A percentile compares a stretch with the other conserved stretches of the same genome.
These are phyloP conservation scores for Gossypium rotundifolium DNA, from an alignment of 345 rosid genomes.

Conservation along the genomic window DNA sequence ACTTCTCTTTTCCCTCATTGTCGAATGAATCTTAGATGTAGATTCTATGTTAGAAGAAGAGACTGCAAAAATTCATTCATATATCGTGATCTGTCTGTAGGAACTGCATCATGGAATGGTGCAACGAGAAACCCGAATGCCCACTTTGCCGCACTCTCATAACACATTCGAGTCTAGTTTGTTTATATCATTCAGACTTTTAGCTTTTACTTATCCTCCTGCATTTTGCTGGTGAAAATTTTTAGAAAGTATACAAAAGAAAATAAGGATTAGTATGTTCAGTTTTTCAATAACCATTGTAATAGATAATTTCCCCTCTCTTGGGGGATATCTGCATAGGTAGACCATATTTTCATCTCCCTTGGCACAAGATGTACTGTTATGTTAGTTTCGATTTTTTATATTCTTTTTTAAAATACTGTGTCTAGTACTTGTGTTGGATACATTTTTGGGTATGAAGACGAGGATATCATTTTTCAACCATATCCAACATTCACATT, in stretches of 20 bases:
- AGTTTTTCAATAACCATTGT: not conserved
- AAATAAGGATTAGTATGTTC: not conserved
- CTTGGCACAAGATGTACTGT: not conserved
- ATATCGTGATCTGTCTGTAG: slow-evolving; percentile 25
- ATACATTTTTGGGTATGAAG: not conserved
- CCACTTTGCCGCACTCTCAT: slow-evolving; percentile 89
- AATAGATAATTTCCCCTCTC: not conserved
- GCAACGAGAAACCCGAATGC: slow-evolving; percentile 96
- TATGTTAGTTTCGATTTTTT: not conserved
- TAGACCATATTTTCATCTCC: not conserved
- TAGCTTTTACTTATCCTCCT: slow-evolving; percentile 16
- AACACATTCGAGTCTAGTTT: slow-evolving; percentile 17
- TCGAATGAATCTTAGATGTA: not conserved
- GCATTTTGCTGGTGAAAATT: not conserved
- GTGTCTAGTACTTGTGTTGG: not conserved
- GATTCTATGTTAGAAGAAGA: not conserved
- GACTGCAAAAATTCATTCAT: not conserved
- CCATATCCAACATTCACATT: not conserved
- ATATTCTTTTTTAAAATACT: not conserved
- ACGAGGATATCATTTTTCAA: not conserved
- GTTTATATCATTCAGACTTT: slow-evolving; percentile 75
- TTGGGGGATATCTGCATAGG: not conserved
- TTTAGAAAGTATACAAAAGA: not conserved
- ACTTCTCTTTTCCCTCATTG: not conserved
- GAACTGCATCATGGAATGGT: slow-evolving; percentile 98